phyloP scores from a whole-genome alignment of 352 stramenopile species.

The Globisporangium orthogonon region DNA sequence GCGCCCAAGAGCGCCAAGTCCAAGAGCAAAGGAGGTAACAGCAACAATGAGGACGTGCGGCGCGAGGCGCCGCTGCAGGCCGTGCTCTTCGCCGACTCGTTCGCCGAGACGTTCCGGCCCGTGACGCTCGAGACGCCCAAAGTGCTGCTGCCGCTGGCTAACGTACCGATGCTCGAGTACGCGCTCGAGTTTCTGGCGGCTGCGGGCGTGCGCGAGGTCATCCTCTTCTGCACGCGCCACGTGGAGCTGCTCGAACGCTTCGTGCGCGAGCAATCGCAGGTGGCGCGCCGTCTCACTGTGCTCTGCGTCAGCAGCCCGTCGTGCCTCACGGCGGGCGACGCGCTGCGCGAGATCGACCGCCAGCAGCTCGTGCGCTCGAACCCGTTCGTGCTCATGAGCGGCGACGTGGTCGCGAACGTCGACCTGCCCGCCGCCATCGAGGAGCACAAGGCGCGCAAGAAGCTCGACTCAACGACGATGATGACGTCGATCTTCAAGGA shows the following conservation, averaged over 20 bases:
- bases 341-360: constrained; percentile 94
- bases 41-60: constrained; percentile 65
- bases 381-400: constrained; percentile 96
- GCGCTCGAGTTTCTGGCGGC: constrained; percentile 94
- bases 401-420: constrained; percentile 96
- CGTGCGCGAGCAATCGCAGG: constrained; percentile 48
- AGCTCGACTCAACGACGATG: constrained; percentile 90
- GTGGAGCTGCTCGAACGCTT: constrained; percentile 86
- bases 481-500: constrained; percentile 96
- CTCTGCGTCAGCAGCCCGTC: constrained; percentile 72
- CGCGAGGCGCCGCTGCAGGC: constrained; percentile 93
- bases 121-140: constrained; percentile 88
- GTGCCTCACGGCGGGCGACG: constrained; percentile 90
- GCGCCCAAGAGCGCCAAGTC: constrained; percentile 9
- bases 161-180: constrained; percentile 97
- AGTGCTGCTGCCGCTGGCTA: constrained; percentile 94
- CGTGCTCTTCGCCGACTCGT: constrained; percentile 95
- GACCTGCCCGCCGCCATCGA: constrained; percentile 74
- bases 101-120: constrained; percentile 91
- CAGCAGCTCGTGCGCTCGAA: constrained; percentile 93
- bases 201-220: constrained; percentile 92
- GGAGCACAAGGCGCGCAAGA: constrained; percentile 77
- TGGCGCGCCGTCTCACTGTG: constrained; percentile 52
- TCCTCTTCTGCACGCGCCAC: constrained; percentile 92
- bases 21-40: constrained; percentile 10